phyloP scores from a whole-genome alignment of 371 early-diverging fungal species.

The Synchytrium microbalum region DNA sequence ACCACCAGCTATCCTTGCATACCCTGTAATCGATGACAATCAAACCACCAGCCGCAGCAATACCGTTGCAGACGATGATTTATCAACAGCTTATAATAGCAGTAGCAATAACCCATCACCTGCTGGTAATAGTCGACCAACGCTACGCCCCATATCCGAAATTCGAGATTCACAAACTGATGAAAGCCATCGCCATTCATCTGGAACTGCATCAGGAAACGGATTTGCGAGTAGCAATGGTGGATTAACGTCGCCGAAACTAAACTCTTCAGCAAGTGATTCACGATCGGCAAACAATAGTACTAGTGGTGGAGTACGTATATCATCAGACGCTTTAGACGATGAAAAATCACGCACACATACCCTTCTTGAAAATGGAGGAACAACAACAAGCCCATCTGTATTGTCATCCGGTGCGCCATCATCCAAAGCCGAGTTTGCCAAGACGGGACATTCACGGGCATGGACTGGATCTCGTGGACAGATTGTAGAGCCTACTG shows the following conservation, averaged over 20 bases:
- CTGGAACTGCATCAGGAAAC: too few species aligned
- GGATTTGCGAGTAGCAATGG: too few species aligned
- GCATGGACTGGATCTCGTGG: conserved; percentile 3
- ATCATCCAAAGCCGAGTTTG: neutral
- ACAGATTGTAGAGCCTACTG: conserved; percentile 28
- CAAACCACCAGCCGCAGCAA: neutral
- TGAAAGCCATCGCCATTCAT: too few species aligned
- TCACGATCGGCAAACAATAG: neutral
- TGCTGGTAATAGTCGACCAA: neutral
- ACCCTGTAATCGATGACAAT: neutral
- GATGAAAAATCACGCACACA: too few species aligned
- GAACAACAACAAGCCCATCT: too few species aligned
- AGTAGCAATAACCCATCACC: too few species aligned
- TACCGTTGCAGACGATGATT: neutral
- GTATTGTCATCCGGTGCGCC: too few species aligned
- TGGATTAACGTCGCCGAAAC: too few species aligned
- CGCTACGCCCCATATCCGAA: neutral
- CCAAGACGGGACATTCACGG: conserved; percentile 1
- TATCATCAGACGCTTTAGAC: too few species aligned
- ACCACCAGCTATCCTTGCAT: neutral
- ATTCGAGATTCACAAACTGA: neutral
- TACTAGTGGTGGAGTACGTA: too few species aligned
- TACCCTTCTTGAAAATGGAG: too few species aligned
- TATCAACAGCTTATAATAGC: neutral
- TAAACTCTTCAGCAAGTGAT: too few species aligned